Conservation (phyloP, 352 stramenopile genomes). For the Pythium folliculosum region DNA sequence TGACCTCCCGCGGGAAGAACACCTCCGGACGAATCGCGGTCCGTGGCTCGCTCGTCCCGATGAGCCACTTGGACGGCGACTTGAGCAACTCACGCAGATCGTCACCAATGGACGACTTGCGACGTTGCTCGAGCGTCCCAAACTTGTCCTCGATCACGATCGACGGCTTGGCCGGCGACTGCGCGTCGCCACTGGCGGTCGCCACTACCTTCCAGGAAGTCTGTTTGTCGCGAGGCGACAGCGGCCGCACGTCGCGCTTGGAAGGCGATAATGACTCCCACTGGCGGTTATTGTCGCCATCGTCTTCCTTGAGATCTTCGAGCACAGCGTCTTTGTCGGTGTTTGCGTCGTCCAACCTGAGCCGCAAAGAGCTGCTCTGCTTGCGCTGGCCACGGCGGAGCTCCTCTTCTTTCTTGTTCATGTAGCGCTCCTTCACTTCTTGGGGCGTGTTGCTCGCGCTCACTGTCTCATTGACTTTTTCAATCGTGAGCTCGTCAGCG, state of each 20-base stretch:
- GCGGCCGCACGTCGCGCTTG: slow-evolving; percentile 42
- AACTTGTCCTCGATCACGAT: slow-evolving; percentile 47
- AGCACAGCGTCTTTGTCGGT: slow-evolving; percentile 29
- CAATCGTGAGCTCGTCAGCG: slow-evolving; percentile 40
- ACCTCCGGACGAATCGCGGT: slow-evolving; percentile 47
- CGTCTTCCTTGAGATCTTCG: slow-evolving; percentile 20
- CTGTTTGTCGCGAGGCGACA: slow-evolving; percentile 60
- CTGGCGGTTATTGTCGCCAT: slow-evolving; percentile 25
- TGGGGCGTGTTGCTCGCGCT: slow-evolving; percentile 19
- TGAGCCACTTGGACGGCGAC: slow-evolving; percentile 69
- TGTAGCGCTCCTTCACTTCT: slow-evolving; percentile 36
- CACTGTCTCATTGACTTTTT: slow-evolving; percentile 37
- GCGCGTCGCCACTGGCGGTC: not conserved
- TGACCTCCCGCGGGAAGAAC: slow-evolving; percentile 56
- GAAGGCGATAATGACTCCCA: slow-evolving; percentile 65
- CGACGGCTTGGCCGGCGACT: slow-evolving; percentile 28
- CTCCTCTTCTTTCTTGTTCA: slow-evolving; percentile 62
- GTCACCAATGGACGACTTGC: slow-evolving; percentile 62
- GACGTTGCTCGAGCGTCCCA: slow-evolving; percentile 16
- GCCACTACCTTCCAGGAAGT: slow-evolving; percentile 57
- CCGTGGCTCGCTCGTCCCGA: slow-evolving; percentile 22
- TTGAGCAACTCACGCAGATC: slow-evolving; percentile 64
- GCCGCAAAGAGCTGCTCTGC: slow-evolving; percentile 36
- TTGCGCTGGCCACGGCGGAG: slow-evolving; percentile 65
- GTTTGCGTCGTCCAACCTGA: slow-evolving; percentile 37